Percentiles rank a stretch among this genome's conserved stretches.
Conservation (phyloP, 2,329 filamentous ascomycete genomes). For the Ceratocystis variospora region DNA sequence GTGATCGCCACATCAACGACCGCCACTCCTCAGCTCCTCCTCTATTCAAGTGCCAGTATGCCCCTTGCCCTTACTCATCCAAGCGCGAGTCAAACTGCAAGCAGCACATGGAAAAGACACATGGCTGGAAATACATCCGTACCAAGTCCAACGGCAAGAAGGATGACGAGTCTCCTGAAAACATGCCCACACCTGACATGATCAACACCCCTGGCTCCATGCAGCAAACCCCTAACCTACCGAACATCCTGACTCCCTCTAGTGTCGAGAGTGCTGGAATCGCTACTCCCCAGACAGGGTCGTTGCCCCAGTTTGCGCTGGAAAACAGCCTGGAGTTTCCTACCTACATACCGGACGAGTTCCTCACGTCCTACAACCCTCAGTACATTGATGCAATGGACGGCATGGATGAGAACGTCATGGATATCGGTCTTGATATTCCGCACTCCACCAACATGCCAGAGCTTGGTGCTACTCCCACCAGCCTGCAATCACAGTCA, state of each 20-base stretch:
- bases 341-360: conserved; percentile 36
- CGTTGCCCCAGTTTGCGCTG: conserved; percentile 24
- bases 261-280: conserved; percentile 32
- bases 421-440: conserved; percentile 18
- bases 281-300: conserved; percentile 45
- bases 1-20: conserved; percentile 90
- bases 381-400: conserved; percentile 27
- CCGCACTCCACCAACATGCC: conserved; percentile 11
- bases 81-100: conserved; percentile 97
- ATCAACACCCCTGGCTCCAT: conserved; percentile 35
- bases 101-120: conserved; percentile 96
- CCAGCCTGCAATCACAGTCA: conserved; percentile 16
- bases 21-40: conserved; percentile 73
- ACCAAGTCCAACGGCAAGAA: conserved; percentile 83
- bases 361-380: conserved; percentile 26
- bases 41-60: conserved; percentile 71
- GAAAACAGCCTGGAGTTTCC: conserved; percentile 35
- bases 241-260: conserved; percentile 49
- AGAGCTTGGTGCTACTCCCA: conserved; percentile 16
- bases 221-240: conserved; percentile 45
- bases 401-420: conserved; percentile 24
- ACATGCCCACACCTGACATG: neutral
- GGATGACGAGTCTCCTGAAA: conserved; percentile 15
- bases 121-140: conserved; percentile 78
- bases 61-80: conserved; percentile 80